A percentile compares a stretch with the other conserved stretches of the same genome.
Conservation (phyloP, 352 stramenopile genomes). For the Phytophthora melonis region DNA sequence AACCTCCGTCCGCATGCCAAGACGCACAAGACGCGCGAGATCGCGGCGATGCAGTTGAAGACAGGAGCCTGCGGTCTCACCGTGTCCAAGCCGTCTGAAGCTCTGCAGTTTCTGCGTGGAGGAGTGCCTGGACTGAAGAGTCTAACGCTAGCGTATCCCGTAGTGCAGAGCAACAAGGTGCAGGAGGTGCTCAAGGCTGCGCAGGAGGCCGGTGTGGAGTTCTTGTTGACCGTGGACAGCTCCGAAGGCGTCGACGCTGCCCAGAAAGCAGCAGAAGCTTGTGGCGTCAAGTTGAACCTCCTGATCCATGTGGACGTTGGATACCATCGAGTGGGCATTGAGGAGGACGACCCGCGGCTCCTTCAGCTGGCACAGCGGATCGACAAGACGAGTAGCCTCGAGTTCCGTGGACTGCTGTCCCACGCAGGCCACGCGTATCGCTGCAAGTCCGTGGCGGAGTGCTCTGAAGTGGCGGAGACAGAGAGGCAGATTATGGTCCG, state of each 20-base stretch:
- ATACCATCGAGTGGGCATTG: conserved; percentile 79
- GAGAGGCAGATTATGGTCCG: conserved; percentile 73
- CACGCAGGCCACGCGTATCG: conserved; percentile 76
- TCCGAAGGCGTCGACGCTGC: conserved; percentile 58
- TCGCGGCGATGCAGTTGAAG: conserved; percentile 60
- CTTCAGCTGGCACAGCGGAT: conserved; percentile 63
- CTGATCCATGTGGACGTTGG: conserved; percentile 81
- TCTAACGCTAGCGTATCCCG: conserved; percentile 72
- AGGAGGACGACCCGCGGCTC: conserved; percentile 62
- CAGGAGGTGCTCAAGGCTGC: conserved; percentile 58
- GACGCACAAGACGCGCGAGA: conserved; percentile 84
- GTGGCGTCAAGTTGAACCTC: conserved; percentile 56
- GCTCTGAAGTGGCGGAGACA: conserved; percentile 58
- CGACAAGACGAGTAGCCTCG: conserved; percentile 53
- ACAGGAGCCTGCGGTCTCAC: conserved; percentile 69
- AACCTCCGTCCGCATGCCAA: conserved; percentile 75
- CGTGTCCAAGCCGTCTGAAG: conserved; percentile 75
- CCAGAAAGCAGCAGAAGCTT: conserved; percentile 55
- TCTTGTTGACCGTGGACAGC: conserved; percentile 75
- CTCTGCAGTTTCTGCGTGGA: conserved; percentile 68
- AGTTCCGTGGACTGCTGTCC: conserved; percentile 69
- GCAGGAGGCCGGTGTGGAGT: conserved; percentile 55
- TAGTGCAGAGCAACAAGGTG: conserved; percentile 70
- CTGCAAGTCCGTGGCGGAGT: conserved; percentile 62
- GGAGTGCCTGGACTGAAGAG: conserved; percentile 56